Conservation (phyloP, 495 filamentous ascomycete genomes). For the Aspergillus ellipticus region DNA sequence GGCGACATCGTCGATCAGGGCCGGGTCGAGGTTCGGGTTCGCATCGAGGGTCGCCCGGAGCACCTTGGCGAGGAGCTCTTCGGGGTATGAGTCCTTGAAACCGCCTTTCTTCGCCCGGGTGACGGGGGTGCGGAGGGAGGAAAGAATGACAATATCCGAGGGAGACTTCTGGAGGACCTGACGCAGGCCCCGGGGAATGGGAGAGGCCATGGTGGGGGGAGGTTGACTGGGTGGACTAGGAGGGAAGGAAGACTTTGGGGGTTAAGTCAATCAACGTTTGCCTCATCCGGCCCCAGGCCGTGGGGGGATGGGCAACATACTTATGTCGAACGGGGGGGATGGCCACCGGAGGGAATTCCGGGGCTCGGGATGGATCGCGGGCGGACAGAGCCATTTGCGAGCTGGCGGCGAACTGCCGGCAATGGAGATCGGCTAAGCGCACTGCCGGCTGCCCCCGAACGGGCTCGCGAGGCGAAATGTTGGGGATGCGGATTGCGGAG, state of each 20-base stretch:
- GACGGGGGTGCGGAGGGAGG: slow-evolving; percentile 80
- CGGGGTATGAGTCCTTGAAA: slow-evolving; percentile 85
- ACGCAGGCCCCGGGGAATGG: slow-evolving; percentile 61
- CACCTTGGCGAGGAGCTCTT: slow-evolving; percentile 80
- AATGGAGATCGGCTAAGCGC: slow-evolving; percentile 45
- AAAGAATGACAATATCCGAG: slow-evolving; percentile 82
- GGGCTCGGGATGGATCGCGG: slow-evolving; percentile 25
- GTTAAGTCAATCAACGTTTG: slow-evolving; percentile 6
- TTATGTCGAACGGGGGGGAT: slow-evolving; percentile 7
- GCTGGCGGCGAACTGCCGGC: slow-evolving; percentile 30
- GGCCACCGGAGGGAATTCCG: slow-evolving; percentile 30
- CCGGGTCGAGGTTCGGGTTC: slow-evolving; percentile 70
- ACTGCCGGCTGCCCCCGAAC: slow-evolving; percentile 28
- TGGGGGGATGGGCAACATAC: slow-evolving; percentile 4
- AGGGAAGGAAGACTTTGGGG: background rate
- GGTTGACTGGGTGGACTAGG: background rate
- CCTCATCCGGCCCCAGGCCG: background rate
- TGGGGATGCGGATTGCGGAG: slow-evolving; percentile 1
- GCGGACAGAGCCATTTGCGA: slow-evolving; percentile 22
- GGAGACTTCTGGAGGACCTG: slow-evolving; percentile 78
- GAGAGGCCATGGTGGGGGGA: slow-evolving; percentile 45
- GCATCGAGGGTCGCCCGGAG: slow-evolving; percentile 74
- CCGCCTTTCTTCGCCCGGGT: slow-evolving; percentile 77
- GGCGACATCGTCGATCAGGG: slow-evolving; percentile 70
- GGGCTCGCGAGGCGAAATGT: slow-evolving; percentile 12